phyloP scores from a whole-genome alignment of 176 grass and related monocot species.

The Musa troglodytarum region DNA sequence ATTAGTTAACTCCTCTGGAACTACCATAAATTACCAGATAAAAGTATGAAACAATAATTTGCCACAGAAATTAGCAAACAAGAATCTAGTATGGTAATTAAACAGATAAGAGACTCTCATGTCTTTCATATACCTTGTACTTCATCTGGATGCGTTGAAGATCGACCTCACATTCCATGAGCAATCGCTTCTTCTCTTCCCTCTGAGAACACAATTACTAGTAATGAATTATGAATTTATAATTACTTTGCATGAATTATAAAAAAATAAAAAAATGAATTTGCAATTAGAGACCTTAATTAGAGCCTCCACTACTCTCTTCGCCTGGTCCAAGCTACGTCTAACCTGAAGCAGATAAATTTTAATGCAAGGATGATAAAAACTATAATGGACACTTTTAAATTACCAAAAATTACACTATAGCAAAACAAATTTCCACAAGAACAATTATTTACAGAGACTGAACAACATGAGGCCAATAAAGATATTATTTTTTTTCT shows the following conservation, averaged over 20 bases:
- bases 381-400: neutral
- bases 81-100: too few species aligned
- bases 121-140: slow-evolving; percentile 58
- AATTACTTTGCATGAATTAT: neutral
- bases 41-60: too few species aligned
- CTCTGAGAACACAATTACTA: slow-evolving; percentile 37
- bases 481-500: too few species aligned
- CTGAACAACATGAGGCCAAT: neutral
- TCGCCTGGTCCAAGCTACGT: slow-evolving; percentile 90
- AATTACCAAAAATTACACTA: neutral
- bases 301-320: slow-evolving; percentile 64
- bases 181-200: slow-evolving; percentile 78
- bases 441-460: neutral
- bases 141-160: slow-evolving; percentile 85
- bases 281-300: slow-evolving; percentile 55
- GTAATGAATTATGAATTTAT: neutral
- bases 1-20: too few species aligned
- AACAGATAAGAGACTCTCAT: neutral
- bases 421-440: neutral
- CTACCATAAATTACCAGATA: too few species aligned
- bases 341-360: slow-evolving; percentile 59
- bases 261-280: neutral
- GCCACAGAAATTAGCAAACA: too few species aligned
- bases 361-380: slow-evolving; percentile 24
- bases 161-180: slow-evolving; percentile 74